A percentile compares a stretch with the other conserved stretches of the same genome.
Conservation (phyloP, 257 asterid genomes). For the Solanum lycopersicoides region DNA sequence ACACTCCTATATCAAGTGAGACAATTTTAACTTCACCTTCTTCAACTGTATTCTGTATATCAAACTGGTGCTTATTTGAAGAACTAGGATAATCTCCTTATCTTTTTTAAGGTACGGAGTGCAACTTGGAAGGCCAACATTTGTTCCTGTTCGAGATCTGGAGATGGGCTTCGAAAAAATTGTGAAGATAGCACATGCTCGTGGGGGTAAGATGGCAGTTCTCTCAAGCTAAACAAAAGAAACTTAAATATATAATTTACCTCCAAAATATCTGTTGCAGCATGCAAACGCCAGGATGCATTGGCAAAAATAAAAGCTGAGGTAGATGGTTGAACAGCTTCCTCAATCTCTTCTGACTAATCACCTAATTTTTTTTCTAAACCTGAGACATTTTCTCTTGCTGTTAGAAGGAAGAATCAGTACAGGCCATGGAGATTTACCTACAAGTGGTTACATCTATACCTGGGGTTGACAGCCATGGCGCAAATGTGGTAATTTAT, state of each 20-base stretch:
- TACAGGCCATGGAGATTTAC: constrained; percentile 56
- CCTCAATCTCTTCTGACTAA: background rate
- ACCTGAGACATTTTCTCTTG: constrained; percentile 10
- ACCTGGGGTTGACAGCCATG: constrained; percentile 86
- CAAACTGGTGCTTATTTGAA: constrained; percentile 2
- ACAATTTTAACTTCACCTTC: constrained; percentile 4
- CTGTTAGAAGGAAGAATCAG: constrained; percentile 65
- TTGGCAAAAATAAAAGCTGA: constrained; percentile 63
- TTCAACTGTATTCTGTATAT: background rate
- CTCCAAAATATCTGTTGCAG: constrained; percentile 30
- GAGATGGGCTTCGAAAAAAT: constrained; percentile 97
- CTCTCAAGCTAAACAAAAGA: background rate
- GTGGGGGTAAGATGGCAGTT: constrained; percentile 50
- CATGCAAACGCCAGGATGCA: constrained; percentile 70
- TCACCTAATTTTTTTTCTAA: background rate
- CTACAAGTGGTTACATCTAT: constrained; percentile 78
- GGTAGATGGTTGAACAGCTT: constrained; percentile 29
- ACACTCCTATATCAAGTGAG: constrained; percentile 78
- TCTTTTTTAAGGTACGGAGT: constrained; percentile 45
- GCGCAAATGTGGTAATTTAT: constrained; percentile 61
- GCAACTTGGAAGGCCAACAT: constrained; percentile 81
- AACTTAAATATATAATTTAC: constrained; percentile 1
- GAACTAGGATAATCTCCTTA: constrained; percentile 1
- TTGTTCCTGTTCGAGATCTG: constrained; percentile 66
- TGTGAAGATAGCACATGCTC: constrained; percentile 81